Evolutionary conservation across 129 eudicot species (phyloP).

Genomic region (Flaveria bidentis): DNA sequence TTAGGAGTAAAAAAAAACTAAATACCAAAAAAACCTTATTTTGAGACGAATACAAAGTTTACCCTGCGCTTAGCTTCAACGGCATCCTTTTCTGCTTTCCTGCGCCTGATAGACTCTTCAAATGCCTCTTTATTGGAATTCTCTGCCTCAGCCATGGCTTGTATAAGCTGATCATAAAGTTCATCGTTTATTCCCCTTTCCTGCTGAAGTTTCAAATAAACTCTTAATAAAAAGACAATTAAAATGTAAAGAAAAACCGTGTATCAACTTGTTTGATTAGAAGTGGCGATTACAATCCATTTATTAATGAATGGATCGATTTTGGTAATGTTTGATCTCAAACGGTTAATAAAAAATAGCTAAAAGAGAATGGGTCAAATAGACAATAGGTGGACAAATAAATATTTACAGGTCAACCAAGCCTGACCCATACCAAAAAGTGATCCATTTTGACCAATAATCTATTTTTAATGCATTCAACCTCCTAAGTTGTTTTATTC

Average conservation of each 20-base stretch:
- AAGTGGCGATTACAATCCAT: not conserved
- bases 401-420: not conserved
- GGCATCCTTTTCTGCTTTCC: slow-evolving; percentile 78
- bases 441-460: not conserved
- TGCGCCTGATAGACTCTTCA: slow-evolving; percentile 77
- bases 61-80: slow-evolving; percentile 74
- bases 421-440: not conserved
- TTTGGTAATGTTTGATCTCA: not conserved
- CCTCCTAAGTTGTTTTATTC: not conserved
- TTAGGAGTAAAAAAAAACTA: not conserved
- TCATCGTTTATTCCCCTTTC: slow-evolving; percentile 51
- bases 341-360: not conserved
- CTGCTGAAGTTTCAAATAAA: slow-evolving; percentile 41
- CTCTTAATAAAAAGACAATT: slow-evolving; percentile 13
- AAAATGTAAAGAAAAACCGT: not conserved
- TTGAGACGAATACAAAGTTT: slow-evolving; percentile 24
- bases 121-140: slow-evolving; percentile 61
- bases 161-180: slow-evolving; percentile 69
- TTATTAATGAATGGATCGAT: not conserved
- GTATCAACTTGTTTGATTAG: not conserved
- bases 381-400: not conserved
- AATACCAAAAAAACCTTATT: slow-evolving; percentile 1
- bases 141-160: slow-evolving; percentile 72
- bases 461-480: not conserved
- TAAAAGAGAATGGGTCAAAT: not conserved